phyloP scores from a whole-genome alignment of 1,139 yeast species.

The Torulaspora pretoriensis region DNA sequence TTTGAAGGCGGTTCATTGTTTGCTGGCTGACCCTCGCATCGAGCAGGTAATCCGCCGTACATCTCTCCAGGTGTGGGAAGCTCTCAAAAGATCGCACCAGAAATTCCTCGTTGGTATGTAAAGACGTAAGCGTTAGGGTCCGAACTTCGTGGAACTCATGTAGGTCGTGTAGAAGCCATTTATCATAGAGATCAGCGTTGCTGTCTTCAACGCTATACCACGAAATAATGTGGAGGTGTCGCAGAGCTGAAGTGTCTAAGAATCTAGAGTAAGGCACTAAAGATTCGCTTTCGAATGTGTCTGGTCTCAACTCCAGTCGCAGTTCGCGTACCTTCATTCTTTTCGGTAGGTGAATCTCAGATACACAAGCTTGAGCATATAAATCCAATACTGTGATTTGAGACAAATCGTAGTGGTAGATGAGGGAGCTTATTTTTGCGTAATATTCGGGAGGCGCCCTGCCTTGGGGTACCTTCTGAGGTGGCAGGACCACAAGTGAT shows the following conservation, averaged over 20 bases:
- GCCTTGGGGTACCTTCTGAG: slow-evolving; percentile 24
- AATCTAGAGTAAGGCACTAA: slow-evolving; percentile 22
- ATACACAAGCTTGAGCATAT: slow-evolving; percentile 29
- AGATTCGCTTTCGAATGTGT: slow-evolving; percentile 17
- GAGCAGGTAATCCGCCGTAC: slow-evolving; percentile 31
- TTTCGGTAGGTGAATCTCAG: slow-evolving; percentile 18
- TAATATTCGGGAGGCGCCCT: slow-evolving; percentile 23
- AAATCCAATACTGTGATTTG: slow-evolving; percentile 25
- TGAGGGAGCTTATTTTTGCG: slow-evolving; percentile 13
- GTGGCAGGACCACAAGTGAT: slow-evolving; percentile 26
- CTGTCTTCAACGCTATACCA: slow-evolving; percentile 28
- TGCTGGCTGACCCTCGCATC: slow-evolving; percentile 19
- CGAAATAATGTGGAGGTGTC: slow-evolving; percentile 28
- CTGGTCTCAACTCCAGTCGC: slow-evolving; percentile 30
- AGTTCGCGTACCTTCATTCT: slow-evolving; percentile 26
- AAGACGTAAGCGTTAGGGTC: slow-evolving; percentile 23
- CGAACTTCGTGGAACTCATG: slow-evolving; percentile 22
- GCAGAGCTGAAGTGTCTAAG: slow-evolving; percentile 23
- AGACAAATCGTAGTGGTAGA: slow-evolving; percentile 20
- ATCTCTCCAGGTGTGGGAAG: slow-evolving; percentile 18
- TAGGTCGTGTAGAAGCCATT: slow-evolving; percentile 26
- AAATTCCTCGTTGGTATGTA: slow-evolving; percentile 23
- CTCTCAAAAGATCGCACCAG: slow-evolving; percentile 18
- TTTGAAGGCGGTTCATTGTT: slow-evolving; percentile 18
- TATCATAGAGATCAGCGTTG: slow-evolving; percentile 22